Conservation (phyloP, 208 protist species). For the Naegleria gruberi region DNA sequence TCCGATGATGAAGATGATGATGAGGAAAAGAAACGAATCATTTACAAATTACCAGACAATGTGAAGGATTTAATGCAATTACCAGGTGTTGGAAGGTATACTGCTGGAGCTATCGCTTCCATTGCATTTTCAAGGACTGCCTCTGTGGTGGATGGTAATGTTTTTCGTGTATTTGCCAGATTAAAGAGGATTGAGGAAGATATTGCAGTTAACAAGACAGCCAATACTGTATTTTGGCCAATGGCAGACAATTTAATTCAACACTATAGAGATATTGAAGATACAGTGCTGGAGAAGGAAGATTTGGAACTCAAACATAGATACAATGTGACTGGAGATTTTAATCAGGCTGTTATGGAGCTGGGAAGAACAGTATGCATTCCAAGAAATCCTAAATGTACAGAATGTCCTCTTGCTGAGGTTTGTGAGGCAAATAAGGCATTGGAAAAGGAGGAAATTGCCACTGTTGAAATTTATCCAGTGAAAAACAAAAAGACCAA, state of each 20-base stretch:
- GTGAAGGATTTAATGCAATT: constrained; percentile 54
- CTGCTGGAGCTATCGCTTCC: constrained; percentile 77
- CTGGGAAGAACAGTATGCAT: constrained; percentile 72
- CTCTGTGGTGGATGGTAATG: constrained; percentile 77
- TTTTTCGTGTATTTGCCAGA: constrained; percentile 74
- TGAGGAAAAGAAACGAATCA: neutral
- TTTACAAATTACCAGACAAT: constrained; percentile 24
- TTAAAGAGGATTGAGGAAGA: constrained; percentile 48
- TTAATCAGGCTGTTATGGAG: constrained; percentile 85
- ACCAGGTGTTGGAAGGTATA: constrained; percentile 77
- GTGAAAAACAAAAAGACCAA: neutral
- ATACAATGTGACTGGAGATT: constrained; percentile 29
- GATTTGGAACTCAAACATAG: neutral
- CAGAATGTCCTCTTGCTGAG: neutral
- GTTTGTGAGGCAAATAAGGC: neutral
- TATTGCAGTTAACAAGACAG: constrained; percentile 44
- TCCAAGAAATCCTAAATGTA: constrained; percentile 37
- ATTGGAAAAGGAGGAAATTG: neutral
- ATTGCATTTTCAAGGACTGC: constrained; percentile 64
- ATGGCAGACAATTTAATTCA: neutral
- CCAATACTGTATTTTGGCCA: neutral
- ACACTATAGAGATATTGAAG: neutral
- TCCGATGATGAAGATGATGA: constrained; percentile 24
- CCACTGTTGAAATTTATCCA: neutral
- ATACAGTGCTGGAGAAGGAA: neutral